Base-by-base conservation (phyloP, 768 basidiomycete species). In the Mycena metata region DNA sequence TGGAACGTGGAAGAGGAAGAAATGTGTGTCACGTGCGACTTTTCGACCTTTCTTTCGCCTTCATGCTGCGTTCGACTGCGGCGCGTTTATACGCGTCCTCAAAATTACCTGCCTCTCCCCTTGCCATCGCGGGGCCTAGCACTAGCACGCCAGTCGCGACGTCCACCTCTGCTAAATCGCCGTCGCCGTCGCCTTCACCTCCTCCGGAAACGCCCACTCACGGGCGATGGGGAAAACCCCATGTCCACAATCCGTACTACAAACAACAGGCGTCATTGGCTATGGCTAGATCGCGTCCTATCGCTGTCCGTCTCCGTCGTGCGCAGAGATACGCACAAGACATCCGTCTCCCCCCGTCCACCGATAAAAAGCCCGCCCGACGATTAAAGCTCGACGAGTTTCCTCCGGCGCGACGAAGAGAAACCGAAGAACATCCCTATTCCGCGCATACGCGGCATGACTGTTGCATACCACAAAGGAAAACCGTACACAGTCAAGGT, bases 221-320 rank as follows among this genome's bases (percentile, higher is more conserved):
- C 81, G 45, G 84, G 82, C 50, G 80, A 79, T 67, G 60, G 59
- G 45, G 21, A 24, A 56, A 24, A 41, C 79, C 59, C 56, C 84
- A 49, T 78, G 81, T 69, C 79, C 85, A 67, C 76, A 83, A 23
- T 75, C 81, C 33, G 60, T 64, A 19, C 67, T 78, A n/a, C 82
- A 81, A 39, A 76, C 82, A 26, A 75, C 80, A 54, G 83, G 86
- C 42, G 78, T 87, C 41, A 82, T 77, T 42, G 26, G 91, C 93
- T 2, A 83, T 91, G 47, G 91, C 90, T 33, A 84, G 88, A 10
- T 94, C 93, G 0, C 87, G 91, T 0, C 93, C 93, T 1, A 85
- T 89, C 47, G 91, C 91, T 30, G 92, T 94, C 57, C 89, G 90
- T 64, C 83, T 88, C 19, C 91, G 93, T 59, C 89, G 93, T 63